Evolutionary conservation across 768 basidiomycete genomes (phyloP).

Genomic region (Hygrophoropsis aurantiaca): DNA sequence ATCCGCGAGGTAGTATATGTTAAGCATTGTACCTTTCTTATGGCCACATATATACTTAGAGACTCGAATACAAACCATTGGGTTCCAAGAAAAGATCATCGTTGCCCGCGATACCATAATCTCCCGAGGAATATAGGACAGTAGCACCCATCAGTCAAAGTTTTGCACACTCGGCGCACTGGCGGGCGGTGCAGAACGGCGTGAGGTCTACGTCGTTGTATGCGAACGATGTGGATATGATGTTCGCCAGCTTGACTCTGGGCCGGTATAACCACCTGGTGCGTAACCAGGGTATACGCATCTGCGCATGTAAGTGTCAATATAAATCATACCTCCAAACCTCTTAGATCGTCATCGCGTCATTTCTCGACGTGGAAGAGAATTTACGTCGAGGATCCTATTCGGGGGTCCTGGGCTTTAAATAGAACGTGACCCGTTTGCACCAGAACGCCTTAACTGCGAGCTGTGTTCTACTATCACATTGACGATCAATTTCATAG

Average conservation of each 20-base stretch:
- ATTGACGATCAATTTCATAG: too few species aligned
- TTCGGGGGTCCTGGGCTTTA: too few species aligned
- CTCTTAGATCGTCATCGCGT: too few species aligned
- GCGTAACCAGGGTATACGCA: constrained; percentile 29
- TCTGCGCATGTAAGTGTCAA: too few species aligned
- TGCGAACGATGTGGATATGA: constrained; percentile 42
- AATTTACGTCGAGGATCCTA: too few species aligned
- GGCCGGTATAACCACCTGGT: too few species aligned
- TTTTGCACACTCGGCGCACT: constrained; percentile 50
- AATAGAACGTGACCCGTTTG: too few species aligned
- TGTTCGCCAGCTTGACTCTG: constrained; percentile 38
- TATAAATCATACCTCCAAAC: too few species aligned
- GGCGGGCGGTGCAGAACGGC: constrained; percentile 34
- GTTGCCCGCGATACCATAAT: constrained; percentile 40
- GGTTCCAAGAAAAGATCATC: constrained; percentile 36
- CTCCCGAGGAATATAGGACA: constrained; percentile 41
- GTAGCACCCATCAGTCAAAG: constrained; percentile 51
- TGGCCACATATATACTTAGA: neutral
- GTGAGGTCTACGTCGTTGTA: constrained; percentile 37
- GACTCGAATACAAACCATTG: constrained; percentile 27
- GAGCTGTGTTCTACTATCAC: too few species aligned
- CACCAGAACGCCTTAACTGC: too few species aligned
- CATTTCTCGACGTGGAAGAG: too few species aligned
- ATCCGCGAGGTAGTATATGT: neutral
- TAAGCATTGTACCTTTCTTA: constrained; percentile 6